These are phyloP conservation scores for Phytomonas serpens DNA, from an alignment of 208 protist species.

Conservation along the genomic window DNA sequence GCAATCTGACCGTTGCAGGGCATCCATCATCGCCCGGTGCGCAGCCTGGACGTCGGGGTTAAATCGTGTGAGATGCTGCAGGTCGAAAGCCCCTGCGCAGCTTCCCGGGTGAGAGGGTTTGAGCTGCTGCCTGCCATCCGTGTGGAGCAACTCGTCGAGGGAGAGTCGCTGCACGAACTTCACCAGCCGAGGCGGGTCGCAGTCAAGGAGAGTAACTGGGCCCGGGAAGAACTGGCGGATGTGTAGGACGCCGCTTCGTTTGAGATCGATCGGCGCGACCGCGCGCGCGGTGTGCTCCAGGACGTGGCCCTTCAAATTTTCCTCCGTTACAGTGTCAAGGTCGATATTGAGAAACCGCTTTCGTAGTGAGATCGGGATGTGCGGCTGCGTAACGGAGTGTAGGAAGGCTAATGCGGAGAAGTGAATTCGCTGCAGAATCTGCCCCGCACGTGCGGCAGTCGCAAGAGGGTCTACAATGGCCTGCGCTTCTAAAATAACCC, in stretches of 20 bases:
- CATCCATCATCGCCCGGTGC: slow-evolving; percentile 17
- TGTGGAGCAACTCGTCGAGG: slow-evolving; percentile 68
- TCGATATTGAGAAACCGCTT: slow-evolving; percentile 81
- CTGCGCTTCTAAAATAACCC: slow-evolving; percentile 77
- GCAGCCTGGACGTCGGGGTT: slow-evolving; percentile 18
- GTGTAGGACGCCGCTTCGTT: slow-evolving; percentile 83
- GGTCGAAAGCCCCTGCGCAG: slow-evolving; percentile 42
- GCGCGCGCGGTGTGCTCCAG: slow-evolving; percentile 42
- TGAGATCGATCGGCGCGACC: slow-evolving; percentile 73
- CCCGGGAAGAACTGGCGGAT: slow-evolving; percentile 87
- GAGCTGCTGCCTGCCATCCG: slow-evolving; percentile 14
- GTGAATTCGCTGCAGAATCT: slow-evolving; percentile 66
- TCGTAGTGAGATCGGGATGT: slow-evolving; percentile 78
- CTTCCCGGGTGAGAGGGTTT: slow-evolving; percentile 10
- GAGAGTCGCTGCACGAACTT: slow-evolving; percentile 80
- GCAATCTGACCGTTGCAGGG: slow-evolving; percentile 18
- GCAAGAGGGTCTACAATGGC: slow-evolving; percentile 63
- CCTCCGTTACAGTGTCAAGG: slow-evolving; percentile 43
- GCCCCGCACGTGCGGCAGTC: slow-evolving; percentile 36
- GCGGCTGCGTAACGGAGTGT: slow-evolving; percentile 68
- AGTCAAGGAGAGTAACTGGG: slow-evolving; percentile 77
- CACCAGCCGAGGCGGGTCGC: slow-evolving; percentile 69
- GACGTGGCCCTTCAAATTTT: slow-evolving; percentile 37
- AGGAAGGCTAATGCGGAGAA: slow-evolving; percentile 73
- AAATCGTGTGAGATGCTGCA: slow-evolving; percentile 19